Base-by-base conservation (phyloP, 2,329 filamentous ascomycete genomes). In the Fusarium sp. region DNA sequence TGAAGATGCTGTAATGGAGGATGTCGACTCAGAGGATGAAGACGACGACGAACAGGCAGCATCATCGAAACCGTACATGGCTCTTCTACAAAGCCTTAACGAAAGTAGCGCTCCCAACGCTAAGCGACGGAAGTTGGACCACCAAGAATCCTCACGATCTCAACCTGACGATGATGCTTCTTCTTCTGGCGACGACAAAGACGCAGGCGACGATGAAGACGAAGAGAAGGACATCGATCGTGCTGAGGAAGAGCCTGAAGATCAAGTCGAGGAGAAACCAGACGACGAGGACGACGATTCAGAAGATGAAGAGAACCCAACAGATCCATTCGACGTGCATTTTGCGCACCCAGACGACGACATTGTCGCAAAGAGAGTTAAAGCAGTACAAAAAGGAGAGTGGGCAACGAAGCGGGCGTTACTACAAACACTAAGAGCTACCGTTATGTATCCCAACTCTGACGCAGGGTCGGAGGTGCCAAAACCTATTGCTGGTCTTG, bases 291-390 rank as follows among this genome's bases (percentile, higher is more conserved):
- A 78, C 12, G 57, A 62, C 0, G 75, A 79, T 9, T 82, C 82
- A 19, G 80, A 81, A 44, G 83, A 85, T 39, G 80, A 84, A 12
- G 81, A 83, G 43, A 81, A 86, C 62, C 74, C 79, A 26, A 77
- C 76, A 2, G 91, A 96, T 74, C 90, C 92, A 0, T 97, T 96
- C 71, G 90, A 95, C 63, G 78, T 80, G 7, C 94, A 97, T 76
- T 96, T 96, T 73, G 85, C 87, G 31, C 82, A 82, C 38, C 86
- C 88, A 0, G 84, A 93, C 41, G 85, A 90, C 44, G 80, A 83
- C 6, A 76, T 83, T 38, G 77, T 92, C 7, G 78, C 82, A 2
- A 77, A 78, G 65, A 84, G 79, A n/a, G 70, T 89, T 7, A 78
- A 80, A 50, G 79, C 80, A 1, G 75, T 84, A 25, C 76, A 85